phyloP scores from a whole-genome alignment of 768 basidiomycete genomes.

The Suillus placidus region DNA sequence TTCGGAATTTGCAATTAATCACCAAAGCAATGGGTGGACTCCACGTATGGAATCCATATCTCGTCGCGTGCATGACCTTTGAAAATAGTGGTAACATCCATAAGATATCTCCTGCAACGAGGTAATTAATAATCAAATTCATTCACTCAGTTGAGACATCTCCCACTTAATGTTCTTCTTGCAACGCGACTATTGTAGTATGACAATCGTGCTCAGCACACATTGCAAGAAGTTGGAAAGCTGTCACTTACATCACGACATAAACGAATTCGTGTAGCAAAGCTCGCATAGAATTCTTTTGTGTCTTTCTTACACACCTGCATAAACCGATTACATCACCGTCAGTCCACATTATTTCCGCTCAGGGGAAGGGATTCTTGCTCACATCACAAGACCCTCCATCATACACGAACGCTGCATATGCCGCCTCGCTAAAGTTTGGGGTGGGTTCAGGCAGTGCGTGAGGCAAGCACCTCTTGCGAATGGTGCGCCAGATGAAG shows the following conservation, averaged over 20 bases:
- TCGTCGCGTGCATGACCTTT: not conserved
- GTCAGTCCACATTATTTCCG: not conserved
- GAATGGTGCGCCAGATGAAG: conserved; percentile 63
- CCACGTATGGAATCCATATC: conserved; percentile 27
- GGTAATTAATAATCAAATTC: not conserved
- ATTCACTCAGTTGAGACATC: not conserved
- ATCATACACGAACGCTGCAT: conserved; percentile 68
- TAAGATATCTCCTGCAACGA: conserved; percentile 17
- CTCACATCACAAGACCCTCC: conserved; percentile 57
- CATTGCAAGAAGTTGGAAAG: not conserved
- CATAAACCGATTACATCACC: conserved; percentile 7
- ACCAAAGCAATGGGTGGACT: conserved; percentile 27
- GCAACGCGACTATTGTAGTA: conserved; percentile 25
- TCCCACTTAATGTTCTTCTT: conserved; percentile 19
- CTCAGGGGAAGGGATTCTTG: not conserved
- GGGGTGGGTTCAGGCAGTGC: conserved; percentile 47
- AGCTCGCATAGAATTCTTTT: conserved; percentile 46
- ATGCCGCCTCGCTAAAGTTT: conserved; percentile 56
- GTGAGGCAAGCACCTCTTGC: conserved; percentile 37
- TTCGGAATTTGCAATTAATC: not conserved
- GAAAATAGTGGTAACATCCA: conserved; percentile 7
- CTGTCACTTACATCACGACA: conserved; percentile 42
- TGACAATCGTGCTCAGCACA: not conserved
- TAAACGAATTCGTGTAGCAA: conserved; percentile 47
- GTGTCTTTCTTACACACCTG: conserved; percentile 45